Evolutionary conservation across 345 rosid genomes (phyloP).

Genomic region (Gossypium turneri): DNA sequence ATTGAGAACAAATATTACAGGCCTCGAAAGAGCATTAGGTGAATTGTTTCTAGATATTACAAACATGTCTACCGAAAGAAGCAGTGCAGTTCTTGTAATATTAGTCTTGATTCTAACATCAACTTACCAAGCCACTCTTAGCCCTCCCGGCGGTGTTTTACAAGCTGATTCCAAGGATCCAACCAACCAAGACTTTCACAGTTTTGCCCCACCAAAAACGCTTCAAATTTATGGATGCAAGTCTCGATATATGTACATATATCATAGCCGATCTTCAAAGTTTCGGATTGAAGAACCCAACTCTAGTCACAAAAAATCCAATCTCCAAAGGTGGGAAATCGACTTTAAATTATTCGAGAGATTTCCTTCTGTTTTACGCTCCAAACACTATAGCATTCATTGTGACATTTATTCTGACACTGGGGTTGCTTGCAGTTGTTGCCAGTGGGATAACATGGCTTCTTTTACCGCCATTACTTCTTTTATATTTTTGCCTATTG

Average conservation of each 20-base stretch:
- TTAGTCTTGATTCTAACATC: slow-evolving; percentile 3
- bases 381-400: background rate
- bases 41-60: background rate
- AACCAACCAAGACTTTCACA: too few species aligned
- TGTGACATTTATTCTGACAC: background rate
- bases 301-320: background rate
- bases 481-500: background rate
- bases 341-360: background rate
- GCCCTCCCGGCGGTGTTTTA: background rate
- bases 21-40: background rate
- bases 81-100: slow-evolving; percentile 3
- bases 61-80: background rate
- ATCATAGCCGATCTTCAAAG: background rate
- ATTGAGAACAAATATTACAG: slow-evolving; percentile 6
- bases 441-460: background rate
- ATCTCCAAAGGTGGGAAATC: background rate
- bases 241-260: too few species aligned
- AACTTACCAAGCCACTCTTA: slow-evolving; percentile 4
- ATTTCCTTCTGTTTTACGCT: background rate
- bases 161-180: background rate
- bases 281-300: background rate
- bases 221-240: background rate
- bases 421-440: background rate
- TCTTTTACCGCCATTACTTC: background rate
- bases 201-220: background rate